Percentiles rank a stretch among this genome's conserved stretches.
phyloP scores from a whole-genome alignment of 2,329 filamentous ascomycete species.

The Trichoderma cornu-damae region DNA sequence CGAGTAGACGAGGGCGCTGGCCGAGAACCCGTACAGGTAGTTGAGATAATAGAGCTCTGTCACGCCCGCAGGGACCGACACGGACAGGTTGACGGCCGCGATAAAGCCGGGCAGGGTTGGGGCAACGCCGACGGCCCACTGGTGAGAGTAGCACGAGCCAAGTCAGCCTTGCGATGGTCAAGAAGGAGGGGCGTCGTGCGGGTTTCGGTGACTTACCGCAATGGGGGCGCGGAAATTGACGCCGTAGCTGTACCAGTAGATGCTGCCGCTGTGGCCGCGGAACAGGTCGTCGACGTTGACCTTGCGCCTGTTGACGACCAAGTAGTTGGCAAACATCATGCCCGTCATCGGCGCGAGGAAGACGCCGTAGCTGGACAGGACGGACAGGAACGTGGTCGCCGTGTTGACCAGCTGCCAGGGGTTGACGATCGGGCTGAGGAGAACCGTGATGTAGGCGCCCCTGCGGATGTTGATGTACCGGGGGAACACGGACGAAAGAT shows the following conservation, averaged over 20 bases:
- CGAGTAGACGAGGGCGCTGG: constrained; percentile 31
- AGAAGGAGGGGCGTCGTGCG: no score
- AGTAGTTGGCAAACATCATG: constrained; percentile 36
- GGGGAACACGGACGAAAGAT: constrained; percentile 36
- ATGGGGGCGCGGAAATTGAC: constrained; percentile 38
- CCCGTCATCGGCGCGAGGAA: constrained; percentile 39
- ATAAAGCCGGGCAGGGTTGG: constrained; percentile 42
- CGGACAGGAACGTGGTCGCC: constrained; percentile 34
- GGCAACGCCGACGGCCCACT: constrained; percentile 38
- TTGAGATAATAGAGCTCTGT: constrained; percentile 38
- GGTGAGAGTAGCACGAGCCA: neutral
- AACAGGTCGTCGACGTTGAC: constrained; percentile 36
- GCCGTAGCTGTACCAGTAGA: constrained; percentile 40
- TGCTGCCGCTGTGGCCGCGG: constrained; percentile 27
- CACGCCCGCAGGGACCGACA: constrained; percentile 34
- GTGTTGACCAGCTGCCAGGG: constrained; percentile 37
- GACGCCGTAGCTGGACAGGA: constrained; percentile 35
- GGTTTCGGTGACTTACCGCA: constrained; percentile 31
- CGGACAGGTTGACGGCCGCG: constrained; percentile 33
- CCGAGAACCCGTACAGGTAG: constrained; percentile 36
- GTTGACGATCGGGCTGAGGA: constrained; percentile 35
- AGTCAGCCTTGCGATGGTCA: no score
- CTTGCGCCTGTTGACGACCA: constrained; percentile 32
- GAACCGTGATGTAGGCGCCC: constrained; percentile 35
- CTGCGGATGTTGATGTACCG: constrained; percentile 37